Base-by-base conservation (phyloP, 495 filamentous ascomycete species). In the Entonaema liquescens region DNA sequence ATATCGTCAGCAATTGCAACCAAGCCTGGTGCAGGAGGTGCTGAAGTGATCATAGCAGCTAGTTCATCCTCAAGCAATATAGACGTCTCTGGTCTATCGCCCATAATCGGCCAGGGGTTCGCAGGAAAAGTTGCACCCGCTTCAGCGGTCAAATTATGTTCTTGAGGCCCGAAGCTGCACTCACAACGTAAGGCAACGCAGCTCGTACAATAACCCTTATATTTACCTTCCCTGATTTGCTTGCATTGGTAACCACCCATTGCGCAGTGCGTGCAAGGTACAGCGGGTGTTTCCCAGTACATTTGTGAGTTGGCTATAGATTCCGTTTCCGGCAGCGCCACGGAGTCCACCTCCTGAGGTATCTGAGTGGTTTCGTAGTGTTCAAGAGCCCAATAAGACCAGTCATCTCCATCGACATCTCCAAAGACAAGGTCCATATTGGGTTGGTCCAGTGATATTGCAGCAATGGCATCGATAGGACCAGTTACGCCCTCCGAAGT, bases 161-260 rank as follows among this genome's bases (percentile, higher is more conserved):
- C 76, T 29, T 55, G 67, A 23, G 61, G 78, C 3, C 80, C 83
- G 59, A 93, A 90, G 78, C 90, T 93, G 82, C 92, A 94, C 63
- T 86, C 84, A 49, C 90, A 86, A 47, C 88, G 91, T 17, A 95
- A 83, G 23, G 91, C 91, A 68, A 91, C 89, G 75, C 93, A 96
- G 68, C 90, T 89, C 3, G 91, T 93, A 79, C 93, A 96, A 26
- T 86, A 87, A 60, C 85, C 86, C 70, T 87, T 86, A 76, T 90
- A 86, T 60, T 85, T 83, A 79, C 90, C 90, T 75, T 91, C 85
- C 36, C 85, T 85, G 42, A 91, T 88, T 54, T 89, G 81, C 78
- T 93, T 93, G 83, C 92, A 96, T 67, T 93, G 85, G 61, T 94
- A 87, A 23, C 88, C 83, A 79, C 86, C 88, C 12, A 83, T 78